Evolutionary conservation across 495 filamentous ascomycete genomes (phyloP).

Genomic region (Penicillium paradoxum): DNA sequence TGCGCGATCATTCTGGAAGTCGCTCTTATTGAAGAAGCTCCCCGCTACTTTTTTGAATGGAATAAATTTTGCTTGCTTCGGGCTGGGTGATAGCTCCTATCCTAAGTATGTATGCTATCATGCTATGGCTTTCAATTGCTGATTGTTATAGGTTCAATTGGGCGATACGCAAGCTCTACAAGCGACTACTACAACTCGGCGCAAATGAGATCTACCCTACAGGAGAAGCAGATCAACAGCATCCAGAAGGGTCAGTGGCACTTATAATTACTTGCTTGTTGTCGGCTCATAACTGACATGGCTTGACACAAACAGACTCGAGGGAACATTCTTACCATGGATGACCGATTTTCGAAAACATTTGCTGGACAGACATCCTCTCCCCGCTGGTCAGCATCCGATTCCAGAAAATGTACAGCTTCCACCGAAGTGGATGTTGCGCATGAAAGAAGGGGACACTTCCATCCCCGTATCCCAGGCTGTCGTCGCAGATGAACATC

Average conservation of each 20-base stretch:
- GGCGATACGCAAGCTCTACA: constrained; percentile 82
- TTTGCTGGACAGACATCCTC: constrained; percentile 62
- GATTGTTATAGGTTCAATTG: constrained; percentile 73
- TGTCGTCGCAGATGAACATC: neutral
- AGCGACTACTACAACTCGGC: constrained; percentile 79
- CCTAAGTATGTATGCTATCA: constrained; percentile 53
- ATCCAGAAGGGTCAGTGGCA: constrained; percentile 74
- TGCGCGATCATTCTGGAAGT: constrained; percentile 76
- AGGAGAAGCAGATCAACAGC: constrained; percentile 88
- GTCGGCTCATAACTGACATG: neutral
- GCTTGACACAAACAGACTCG: constrained; percentile 47
- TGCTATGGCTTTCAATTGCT: neutral
- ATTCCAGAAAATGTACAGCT: constrained; percentile 74
- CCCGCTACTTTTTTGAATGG: constrained; percentile 60
- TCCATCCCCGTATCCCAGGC: neutral
- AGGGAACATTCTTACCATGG: constrained; percentile 82
- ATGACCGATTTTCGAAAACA: constrained; percentile 56
- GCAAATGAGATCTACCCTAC: constrained; percentile 69
- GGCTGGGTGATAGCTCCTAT: constrained; percentile 92
- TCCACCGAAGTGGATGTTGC: constrained; percentile 73
- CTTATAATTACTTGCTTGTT: neutral
- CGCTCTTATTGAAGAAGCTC: constrained; percentile 71
- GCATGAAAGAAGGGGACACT: constrained; percentile 27
- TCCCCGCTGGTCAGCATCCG: constrained; percentile 58
- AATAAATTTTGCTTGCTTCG: constrained; percentile 77